Evolutionary conservation across 2,329 filamentous ascomycete genomes (phyloP), one percentile per base, ranked within the genome.

Genomic region (Colletotrichum eremochloae): DNA sequence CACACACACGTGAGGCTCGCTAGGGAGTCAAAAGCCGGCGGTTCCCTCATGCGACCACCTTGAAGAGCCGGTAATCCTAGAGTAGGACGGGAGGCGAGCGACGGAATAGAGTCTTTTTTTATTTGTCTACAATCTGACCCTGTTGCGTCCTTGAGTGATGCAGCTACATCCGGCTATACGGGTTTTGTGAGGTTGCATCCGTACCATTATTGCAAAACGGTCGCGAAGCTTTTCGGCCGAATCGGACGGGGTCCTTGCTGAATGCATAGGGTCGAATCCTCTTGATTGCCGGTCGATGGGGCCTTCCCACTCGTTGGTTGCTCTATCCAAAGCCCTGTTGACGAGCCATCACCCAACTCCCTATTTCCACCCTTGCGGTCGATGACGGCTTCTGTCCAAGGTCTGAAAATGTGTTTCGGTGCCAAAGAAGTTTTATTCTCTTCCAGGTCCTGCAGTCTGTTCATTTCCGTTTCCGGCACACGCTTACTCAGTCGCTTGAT

Each of bases 401-500:
- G 33, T 11, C 58, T 31, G 15, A 64, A 62, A n/a, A 71, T 40
- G 18, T 52, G 57, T 44, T 36, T 63, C 44, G 62, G 63, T 8
- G 67, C 72, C 5, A 61, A 62, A 29, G 74, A 67, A 31, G 60
- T 44, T 12, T 74, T 73, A 2, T 76, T 64, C 33, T 73, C 75
- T 50, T 69, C 75, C 36, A 79, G 58, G 60, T 63, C 75, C 56
- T 53, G 46, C 40, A 79, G 68, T 63, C 79, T 76, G 29, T 74
- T 72, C 56, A 67, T 76, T 57, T 78, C 74, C 24, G 78, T 75
- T 36, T 76, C 76, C 2, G 76, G 72, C 36, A 79, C 55, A 5
- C 76, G 77, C n/a, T 73, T 71, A 44, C 78, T 79, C 68, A 71
- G 76, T n/a, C 75, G 77, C 56, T 77, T 77, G 44, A 80, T 68